Percentiles rank a stretch among this genome's conserved stretches.
Evolutionary conservation across 768 basidiomycete genomes (phyloP).

Genomic region (Rhodotorula taiwanensis): DNA sequence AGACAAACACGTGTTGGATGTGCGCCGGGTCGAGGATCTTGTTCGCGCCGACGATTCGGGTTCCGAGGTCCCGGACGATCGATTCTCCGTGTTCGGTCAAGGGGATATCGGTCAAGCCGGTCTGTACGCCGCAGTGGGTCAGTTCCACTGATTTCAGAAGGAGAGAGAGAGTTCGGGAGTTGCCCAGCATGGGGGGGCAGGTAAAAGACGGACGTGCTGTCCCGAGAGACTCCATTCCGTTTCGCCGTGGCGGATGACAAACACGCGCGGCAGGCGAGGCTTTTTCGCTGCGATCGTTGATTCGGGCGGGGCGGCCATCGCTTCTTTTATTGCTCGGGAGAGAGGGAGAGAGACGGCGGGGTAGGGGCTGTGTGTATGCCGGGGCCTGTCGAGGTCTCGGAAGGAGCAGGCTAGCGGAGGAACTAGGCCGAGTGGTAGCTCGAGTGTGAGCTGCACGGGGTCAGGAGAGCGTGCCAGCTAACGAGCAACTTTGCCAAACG

Average conservation of each 20-base stretch:
- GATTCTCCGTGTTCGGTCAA: constrained; percentile 69
- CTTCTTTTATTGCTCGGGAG: too few species aligned
- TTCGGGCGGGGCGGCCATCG: too few species aligned
- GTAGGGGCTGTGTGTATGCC: background rate
- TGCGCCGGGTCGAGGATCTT: constrained; percentile 71
- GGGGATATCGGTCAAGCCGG: constrained; percentile 79
- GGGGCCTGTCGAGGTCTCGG: too few species aligned
- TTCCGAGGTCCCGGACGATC: constrained; percentile 60
- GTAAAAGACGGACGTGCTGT: constrained; percentile 38
- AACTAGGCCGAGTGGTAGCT: too few species aligned
- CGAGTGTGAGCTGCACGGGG: too few species aligned
- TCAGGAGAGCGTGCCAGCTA: too few species aligned
- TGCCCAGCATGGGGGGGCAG: background rate
- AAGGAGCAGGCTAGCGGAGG: too few species aligned
- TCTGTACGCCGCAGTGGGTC: too few species aligned
- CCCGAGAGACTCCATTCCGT: constrained; percentile 92
- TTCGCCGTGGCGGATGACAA: constrained; percentile 78
- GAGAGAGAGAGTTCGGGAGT: background rate
- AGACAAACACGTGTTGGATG: constrained; percentile 67
- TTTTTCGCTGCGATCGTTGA: background rate
- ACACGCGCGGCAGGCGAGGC: constrained; percentile 55
- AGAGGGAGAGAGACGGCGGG: background rate
- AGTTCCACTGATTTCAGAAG: too few species aligned
- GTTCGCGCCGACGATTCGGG: constrained; percentile 64
- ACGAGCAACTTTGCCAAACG: too few species aligned